These are phyloP conservation scores for Diddensiella santjacobensis DNA, from an alignment of 805 yeast genomes.

Conservation along the genomic window DNA sequence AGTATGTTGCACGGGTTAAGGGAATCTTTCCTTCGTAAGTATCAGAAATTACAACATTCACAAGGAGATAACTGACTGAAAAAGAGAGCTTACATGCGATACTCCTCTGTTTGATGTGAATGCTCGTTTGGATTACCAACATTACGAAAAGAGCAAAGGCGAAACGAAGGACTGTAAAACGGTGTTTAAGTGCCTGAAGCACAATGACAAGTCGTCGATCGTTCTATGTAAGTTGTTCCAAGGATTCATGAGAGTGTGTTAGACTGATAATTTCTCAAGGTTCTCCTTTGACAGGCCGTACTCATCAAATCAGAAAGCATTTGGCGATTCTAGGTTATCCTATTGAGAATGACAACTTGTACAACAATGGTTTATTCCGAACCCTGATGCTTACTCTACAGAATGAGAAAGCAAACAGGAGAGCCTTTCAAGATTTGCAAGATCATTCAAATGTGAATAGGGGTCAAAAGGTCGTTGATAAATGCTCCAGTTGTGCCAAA, in stretches of 20 bases:
- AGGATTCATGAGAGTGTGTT: neutral
- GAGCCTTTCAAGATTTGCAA: conserved; percentile 41
- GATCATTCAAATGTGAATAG: conserved; percentile 34
- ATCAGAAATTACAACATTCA: neutral
- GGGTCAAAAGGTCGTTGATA: conserved; percentile 32
- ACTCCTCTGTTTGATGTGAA: conserved; percentile 60
- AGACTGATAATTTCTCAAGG: conserved; percentile 50
- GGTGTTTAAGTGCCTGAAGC: conserved; percentile 52
- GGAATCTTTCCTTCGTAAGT: conserved; percentile 62
- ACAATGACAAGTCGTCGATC: conserved; percentile 47
- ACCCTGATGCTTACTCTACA: conserved; percentile 48
- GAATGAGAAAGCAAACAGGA: conserved; percentile 38
- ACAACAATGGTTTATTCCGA: conserved; percentile 69
- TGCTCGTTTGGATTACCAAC: conserved; percentile 53
- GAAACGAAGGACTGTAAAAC: conserved; percentile 62
- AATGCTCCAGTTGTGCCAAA: conserved; percentile 58
- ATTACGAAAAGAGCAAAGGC: neutral
- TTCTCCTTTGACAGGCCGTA: conserved; percentile 82
- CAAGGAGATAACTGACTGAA: too few relatives aligned
- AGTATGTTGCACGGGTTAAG: conserved; percentile 74
- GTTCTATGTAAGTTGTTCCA: conserved; percentile 30
- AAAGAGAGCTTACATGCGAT: conserved; percentile 49
- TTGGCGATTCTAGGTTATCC: conserved; percentile 80
- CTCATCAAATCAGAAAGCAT: conserved; percentile 94
- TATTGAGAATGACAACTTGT: conserved; percentile 85